phyloP scores from a whole-genome alignment of 768 basidiomycete species.

The Neoboletus subvelutipes region DNA sequence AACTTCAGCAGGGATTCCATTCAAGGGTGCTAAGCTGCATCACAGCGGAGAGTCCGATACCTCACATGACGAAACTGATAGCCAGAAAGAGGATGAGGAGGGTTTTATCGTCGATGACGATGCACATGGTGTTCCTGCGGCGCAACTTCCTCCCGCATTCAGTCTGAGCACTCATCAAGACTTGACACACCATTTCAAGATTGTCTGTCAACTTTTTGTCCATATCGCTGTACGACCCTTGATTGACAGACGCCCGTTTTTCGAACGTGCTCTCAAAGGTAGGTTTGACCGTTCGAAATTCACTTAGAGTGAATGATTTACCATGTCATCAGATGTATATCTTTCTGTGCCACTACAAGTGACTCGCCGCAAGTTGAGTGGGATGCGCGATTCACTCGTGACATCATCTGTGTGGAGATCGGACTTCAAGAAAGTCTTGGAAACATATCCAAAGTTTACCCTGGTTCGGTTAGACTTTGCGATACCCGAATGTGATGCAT shows the following conservation, averaged over 20 bases:
- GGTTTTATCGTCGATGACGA: slow-evolving; percentile 70
- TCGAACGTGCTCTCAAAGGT: slow-evolving; percentile 56
- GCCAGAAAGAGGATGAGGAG: slow-evolving; percentile 27
- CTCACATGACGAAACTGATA: slow-evolving; percentile 34
- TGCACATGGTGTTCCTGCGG: slow-evolving; percentile 33
- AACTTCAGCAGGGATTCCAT: slow-evolving; percentile 31
- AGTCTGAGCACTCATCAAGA: slow-evolving; percentile 80
- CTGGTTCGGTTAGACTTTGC: slow-evolving; percentile 53
- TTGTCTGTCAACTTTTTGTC: slow-evolving; percentile 84
- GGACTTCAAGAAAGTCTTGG: slow-evolving; percentile 62
- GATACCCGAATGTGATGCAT: slow-evolving; percentile 76
- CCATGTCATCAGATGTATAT: slow-evolving; percentile 49
- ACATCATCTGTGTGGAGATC: slow-evolving; percentile 83
- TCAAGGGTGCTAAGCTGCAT: slow-evolving; percentile 48
- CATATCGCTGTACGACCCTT: slow-evolving; percentile 67
- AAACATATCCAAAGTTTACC: slow-evolving; percentile 65
- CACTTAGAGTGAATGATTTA: neutral
- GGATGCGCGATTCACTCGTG: slow-evolving; percentile 72
- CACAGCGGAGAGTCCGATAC: slow-evolving; percentile 36
- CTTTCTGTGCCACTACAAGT: slow-evolving; percentile 69
- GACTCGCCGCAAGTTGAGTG: slow-evolving; percentile 66
- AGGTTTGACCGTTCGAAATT: slow-evolving; percentile 35
- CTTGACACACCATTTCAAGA: slow-evolving; percentile 78
- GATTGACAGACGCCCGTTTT: slow-evolving; percentile 50
- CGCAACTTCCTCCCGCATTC: slow-evolving; percentile 70